Percentiles rank a stretch among this genome's conserved stretches.
Evolutionary conservation across 495 filamentous ascomycete species (phyloP).

Genomic region (Hypoxylon subgilvum): DNA sequence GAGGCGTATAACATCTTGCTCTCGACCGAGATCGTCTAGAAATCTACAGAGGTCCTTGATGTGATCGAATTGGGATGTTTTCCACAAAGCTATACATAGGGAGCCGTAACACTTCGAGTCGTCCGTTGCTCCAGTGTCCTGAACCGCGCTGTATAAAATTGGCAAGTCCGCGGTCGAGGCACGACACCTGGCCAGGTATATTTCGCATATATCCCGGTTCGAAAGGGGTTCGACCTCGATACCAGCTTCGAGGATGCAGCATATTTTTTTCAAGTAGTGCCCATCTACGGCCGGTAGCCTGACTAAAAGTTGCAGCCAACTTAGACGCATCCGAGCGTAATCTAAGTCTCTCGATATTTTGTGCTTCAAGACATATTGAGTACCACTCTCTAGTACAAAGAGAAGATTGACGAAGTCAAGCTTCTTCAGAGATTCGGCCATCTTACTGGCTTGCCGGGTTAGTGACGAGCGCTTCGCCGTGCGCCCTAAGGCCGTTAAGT

Average conservation of each 20-base stretch:
- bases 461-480: neutral
- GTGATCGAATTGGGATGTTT: constrained; percentile 5
- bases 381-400: constrained; percentile 24
- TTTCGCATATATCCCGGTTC: constrained; percentile 26
- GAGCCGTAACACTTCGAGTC: constrained; percentile 8
- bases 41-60: constrained; percentile 20
- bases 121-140: neutral
- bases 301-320: constrained; percentile 37
- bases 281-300: constrained; percentile 28
- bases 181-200: constrained; percentile 25
- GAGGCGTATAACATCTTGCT: constrained; percentile 23
- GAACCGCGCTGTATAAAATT: neutral
- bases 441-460: constrained; percentile 31
- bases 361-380: constrained; percentile 17
- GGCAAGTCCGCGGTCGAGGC: constrained; percentile 3
- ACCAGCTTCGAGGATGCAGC: constrained; percentile 28
- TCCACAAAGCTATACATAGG: constrained; percentile 14
- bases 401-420: constrained; percentile 17
- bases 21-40: constrained; percentile 21
- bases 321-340: constrained; percentile 19
- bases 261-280: constrained; percentile 11
- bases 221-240: constrained; percentile 3
- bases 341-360: constrained; percentile 1
- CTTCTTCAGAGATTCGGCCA: constrained; percentile 23
- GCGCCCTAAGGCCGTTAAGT: constrained; percentile 9